Base-by-base conservation (phyloP, 208 protist genomes). In the Leptomonas seymouri region DNA sequence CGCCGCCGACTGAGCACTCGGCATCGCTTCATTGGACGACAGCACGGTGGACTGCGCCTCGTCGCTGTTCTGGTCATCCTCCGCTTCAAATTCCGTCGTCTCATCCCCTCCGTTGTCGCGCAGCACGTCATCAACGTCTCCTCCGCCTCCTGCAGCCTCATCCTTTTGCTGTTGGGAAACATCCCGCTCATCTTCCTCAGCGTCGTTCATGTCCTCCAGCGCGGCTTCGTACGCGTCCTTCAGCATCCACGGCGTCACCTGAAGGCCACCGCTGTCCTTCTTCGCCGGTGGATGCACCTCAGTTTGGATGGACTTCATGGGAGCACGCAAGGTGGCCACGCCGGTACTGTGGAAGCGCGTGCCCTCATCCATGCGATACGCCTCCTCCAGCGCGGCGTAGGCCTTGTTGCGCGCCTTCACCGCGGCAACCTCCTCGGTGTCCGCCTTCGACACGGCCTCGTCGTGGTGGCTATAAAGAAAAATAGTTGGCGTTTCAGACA, bases 221-320 rank as follows among this genome's bases (percentile, higher is more conserved):
- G 82, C 58, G 15, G 77, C 73, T 5, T 69, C 71, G 51, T 92
- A 96, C 56, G 84, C 78, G 66, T 97, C 91, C 54, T 90, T 78
- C 53, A 97, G 89, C 88, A 97, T 96, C 92, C 91, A 97, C 57
- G 87, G 54, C 44, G 92, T 94, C 42, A 94, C 91, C 75, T 91
- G 83, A 21, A 96, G 71, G 16, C 75, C 74, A 12, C 87, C 81
- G 31, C 80, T 60, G 62, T 93, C 74, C 34, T 75, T 74, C 64
- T 76, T 83, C 21, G 56, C 53, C n/a, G 79, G 78, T n/a, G 87
- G 87, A 23, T 91, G 80, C 60, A 94, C 82, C 62, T 97, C 88
- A n/a, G 84, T 90, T 63, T 94, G 82, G 71, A 96, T 91, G 23
- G 87, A 89, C 68, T 93, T 92, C 72, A 87, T 86, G 5, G 89